Base-by-base conservation (phyloP, 805 yeast genomes). In the Candida railenensis region DNA sequence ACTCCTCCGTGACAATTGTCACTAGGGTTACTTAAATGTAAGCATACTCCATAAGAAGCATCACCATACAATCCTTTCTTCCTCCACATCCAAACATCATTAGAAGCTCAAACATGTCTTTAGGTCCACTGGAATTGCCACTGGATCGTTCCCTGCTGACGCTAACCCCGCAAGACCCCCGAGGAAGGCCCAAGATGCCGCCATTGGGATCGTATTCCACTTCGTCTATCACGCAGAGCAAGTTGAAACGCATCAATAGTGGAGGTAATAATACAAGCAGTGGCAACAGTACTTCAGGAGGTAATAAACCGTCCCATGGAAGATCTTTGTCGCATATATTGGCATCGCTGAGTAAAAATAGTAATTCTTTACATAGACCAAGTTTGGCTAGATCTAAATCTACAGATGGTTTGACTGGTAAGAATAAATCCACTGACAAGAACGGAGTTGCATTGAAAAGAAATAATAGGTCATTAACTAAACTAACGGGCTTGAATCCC, bases 301-400 rank as follows among this genome's bases (percentile, higher is more conserved):
- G 22, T 5, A 36, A 19, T 16, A 36, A 36, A 36, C 16, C 21
- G 12, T 19, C 32, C 30, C 45, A 42, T 22, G 39, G 40, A 7
- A 4, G 45, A 34, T 42, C 45, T 4, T 20, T 34, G 8, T 34
- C 40, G 3, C 45, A 42, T 14, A 43, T 36, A 4, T 19, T 36
- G 39, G 30, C 30, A 25, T 9, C 39, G 21, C 39, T 20, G 21
- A 18, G 22, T 8, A 36, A 36, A 22, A 16, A 16, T 40, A 5
- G 25, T 33, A 3, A 20, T 56, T 3, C 12, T 16, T 12, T 9
- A 12, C 16, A 19, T 22, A 42, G 72, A 33, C 76, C 76, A 4
- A 47, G 56, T 22, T 55, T 72, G 40, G 63, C 59, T 50, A 52
- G 76, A 44, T 69, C 75, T 18, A 71, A 69, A 44, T 70, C 76